phyloP scores from a whole-genome alignment of 768 basidiomycete genomes.

The Collybia nuda region DNA sequence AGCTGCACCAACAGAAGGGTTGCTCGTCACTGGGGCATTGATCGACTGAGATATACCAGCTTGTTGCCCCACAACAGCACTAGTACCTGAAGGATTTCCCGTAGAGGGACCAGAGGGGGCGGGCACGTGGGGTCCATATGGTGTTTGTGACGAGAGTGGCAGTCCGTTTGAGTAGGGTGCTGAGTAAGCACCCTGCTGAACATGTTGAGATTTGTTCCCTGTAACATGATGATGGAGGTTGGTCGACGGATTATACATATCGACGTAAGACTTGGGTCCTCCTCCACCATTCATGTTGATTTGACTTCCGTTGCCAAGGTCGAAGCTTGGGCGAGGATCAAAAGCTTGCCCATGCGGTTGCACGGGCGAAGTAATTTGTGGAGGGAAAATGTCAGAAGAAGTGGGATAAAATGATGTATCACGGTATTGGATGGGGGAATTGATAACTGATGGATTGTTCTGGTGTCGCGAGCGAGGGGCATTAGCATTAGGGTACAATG shows the following conservation, averaged over 20 bases:
- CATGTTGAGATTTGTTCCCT: slow-evolving; percentile 24
- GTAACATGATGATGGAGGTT: slow-evolving; percentile 19
- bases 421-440: slow-evolving; percentile 34
- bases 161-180: slow-evolving; percentile 30
- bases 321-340: slow-evolving; percentile 35
- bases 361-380: slow-evolving; percentile 38
- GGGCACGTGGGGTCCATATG: slow-evolving; percentile 70
- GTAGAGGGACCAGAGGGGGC: slow-evolving; percentile 23
- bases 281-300: slow-evolving; percentile 20
- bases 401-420: slow-evolving; percentile 32
- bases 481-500: slow-evolving; percentile 40
- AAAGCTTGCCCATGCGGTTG: slow-evolving; percentile 35
- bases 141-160: slow-evolving; percentile 70
- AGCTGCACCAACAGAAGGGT: slow-evolving; percentile 22
- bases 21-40: slow-evolving; percentile 20
- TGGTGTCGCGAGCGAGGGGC: slow-evolving; percentile 35
- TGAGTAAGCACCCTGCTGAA: slow-evolving; percentile 26
- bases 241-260: slow-evolving; percentile 24
- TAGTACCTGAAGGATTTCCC: slow-evolving; percentile 14
- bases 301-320: slow-evolving; percentile 26
- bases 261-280: slow-evolving; percentile 25
- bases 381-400: slow-evolving; percentile 30
- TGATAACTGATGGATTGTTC: slow-evolving; percentile 29
- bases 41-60: slow-evolving; percentile 25
- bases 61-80: slow-evolving; percentile 16